Evolutionary conservation across 1,284 basidiomycete genomes (phyloP).

Genomic region (Moesziomyces parantarcticus): DNA sequence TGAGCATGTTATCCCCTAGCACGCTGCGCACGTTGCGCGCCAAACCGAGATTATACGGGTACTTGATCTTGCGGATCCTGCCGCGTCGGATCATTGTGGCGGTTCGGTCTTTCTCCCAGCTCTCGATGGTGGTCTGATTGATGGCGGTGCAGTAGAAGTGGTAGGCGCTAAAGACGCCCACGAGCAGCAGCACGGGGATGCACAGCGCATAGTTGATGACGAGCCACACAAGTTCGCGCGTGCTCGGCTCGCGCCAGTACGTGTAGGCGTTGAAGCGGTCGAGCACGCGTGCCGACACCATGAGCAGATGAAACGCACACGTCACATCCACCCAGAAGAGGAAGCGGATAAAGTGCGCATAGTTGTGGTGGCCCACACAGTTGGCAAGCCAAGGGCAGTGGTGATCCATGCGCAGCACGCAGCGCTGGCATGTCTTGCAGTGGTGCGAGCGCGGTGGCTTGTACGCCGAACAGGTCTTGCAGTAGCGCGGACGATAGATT

Average conservation of each 20-base stretch:
- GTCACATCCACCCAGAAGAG: slow-evolving; percentile 83
- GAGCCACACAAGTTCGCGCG: slow-evolving; percentile 80
- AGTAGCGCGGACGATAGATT: slow-evolving; percentile 52
- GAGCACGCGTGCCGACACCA: slow-evolving; percentile 48
- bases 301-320: slow-evolving; percentile 70
- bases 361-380: slow-evolving; percentile 68
- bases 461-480: slow-evolving; percentile 52
- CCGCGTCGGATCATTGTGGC: slow-evolving; percentile 85
- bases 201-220: slow-evolving; percentile 88
- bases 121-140: slow-evolving; percentile 95
- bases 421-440: slow-evolving; percentile 65
- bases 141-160: slow-evolving; percentile 83
- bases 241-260: slow-evolving; percentile 77
- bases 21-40: slow-evolving; percentile 80
- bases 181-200: slow-evolving; percentile 83
- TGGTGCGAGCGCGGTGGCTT: slow-evolving; percentile 67
- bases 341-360: slow-evolving; percentile 68
- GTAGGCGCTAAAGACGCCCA: slow-evolving; percentile 81
- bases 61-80: slow-evolving; percentile 83
- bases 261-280: slow-evolving; percentile 54
- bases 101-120: slow-evolving; percentile 96
- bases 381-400: slow-evolving; percentile 72
- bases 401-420: slow-evolving; percentile 70
- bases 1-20: slow-evolving; percentile 77
- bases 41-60: slow-evolving; percentile 86